These are phyloP conservation scores for Pestalotiopsis sp. DNA, from an alignment of 2,329 filamentous ascomycete species.

Conservation along the genomic window DNA sequence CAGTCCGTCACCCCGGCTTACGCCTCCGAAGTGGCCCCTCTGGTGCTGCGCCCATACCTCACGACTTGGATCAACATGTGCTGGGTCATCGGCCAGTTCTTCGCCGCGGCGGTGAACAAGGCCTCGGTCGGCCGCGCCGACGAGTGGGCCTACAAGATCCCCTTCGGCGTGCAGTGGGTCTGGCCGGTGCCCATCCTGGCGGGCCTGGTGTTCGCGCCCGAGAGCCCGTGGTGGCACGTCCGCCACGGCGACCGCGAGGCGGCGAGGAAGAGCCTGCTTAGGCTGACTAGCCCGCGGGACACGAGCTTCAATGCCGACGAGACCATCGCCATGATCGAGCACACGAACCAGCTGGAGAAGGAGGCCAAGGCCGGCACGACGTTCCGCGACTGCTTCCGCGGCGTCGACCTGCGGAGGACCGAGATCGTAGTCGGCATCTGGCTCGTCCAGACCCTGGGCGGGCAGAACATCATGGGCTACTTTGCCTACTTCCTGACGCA, in stretches of 20 bases:
- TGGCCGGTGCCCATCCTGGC: conserved; percentile 49
- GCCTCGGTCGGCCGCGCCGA: conserved; percentile 38
- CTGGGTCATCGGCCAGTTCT: conserved; percentile 57
- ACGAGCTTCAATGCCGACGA: conserved; percentile 44
- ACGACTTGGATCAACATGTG: conserved; percentile 58
- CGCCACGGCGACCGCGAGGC: conserved; percentile 41
- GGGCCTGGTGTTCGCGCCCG: conserved; percentile 46
- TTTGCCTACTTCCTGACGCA: conserved; percentile 46
- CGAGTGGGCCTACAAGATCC: conserved; percentile 50
- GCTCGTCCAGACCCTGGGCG: conserved; percentile 48
- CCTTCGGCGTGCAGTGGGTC: conserved; percentile 53
- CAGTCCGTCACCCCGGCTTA: conserved; percentile 53
- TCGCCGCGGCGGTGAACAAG: conserved; percentile 47
- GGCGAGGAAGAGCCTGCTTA: conserved; percentile 40
- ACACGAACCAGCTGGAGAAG: conserved; percentile 53
- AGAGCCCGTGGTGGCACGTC: conserved; percentile 53
- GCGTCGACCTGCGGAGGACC: conserved; percentile 51
- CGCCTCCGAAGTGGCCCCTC: conserved; percentile 51
- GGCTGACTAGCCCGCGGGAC: conserved; percentile 40
- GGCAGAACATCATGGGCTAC: conserved; percentile 50
- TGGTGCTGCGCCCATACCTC: conserved; percentile 50
- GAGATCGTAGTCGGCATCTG: conserved; percentile 52
- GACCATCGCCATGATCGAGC: conserved; percentile 52
- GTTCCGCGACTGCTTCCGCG: conserved; percentile 54
- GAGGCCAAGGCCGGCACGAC: conserved; percentile 39